phyloP scores from a whole-genome alignment of 345 rosid species.

The Leavenworthia alabamica region DNA sequence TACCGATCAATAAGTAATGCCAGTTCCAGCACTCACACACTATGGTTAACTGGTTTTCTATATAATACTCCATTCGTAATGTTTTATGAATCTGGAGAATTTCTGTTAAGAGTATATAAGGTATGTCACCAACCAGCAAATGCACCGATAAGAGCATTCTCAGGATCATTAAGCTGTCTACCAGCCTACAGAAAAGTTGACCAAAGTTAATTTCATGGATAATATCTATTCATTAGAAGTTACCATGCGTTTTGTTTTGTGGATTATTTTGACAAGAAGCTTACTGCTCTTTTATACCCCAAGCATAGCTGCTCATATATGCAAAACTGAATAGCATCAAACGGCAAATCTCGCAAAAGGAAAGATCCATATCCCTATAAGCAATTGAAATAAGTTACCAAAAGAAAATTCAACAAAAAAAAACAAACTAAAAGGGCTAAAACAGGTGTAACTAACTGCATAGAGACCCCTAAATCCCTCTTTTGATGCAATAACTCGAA shows the following conservation, averaged over 20 bases:
- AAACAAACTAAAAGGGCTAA: neutral
- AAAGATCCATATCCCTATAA: conserved; percentile 86
- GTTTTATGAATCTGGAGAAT: neutral
- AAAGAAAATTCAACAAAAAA: neutral
- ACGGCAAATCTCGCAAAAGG: conserved; percentile 82
- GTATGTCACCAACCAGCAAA: conserved; percentile 60
- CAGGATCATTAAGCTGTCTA: conserved; percentile 87
- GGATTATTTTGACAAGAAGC: conserved; percentile 18
- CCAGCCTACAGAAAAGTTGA: conserved; percentile 44
- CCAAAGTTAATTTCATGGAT: neutral
- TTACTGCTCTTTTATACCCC: conserved; percentile 78
- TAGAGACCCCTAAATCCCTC: conserved; percentile 88
- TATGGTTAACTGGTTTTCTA: neutral
- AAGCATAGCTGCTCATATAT: conserved; percentile 89
- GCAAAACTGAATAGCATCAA: conserved; percentile 96
- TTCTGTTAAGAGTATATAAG: conserved; percentile 11
- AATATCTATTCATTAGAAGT: neutral
- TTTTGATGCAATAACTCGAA: conserved; percentile 59
- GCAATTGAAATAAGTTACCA: conserved; percentile 1
- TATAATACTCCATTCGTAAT: neutral
- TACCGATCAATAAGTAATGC: neutral
- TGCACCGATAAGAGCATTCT: conserved; percentile 85
- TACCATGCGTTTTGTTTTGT: neutral
- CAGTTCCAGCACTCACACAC: too few relatives aligned
- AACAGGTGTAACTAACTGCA: conserved; percentile 51